Percentiles rank a stretch among this genome's conserved stretches.
These are phyloP conservation scores for Citrullus amarus DNA, from an alignment of 306 rosid species.

Conservation along the genomic window DNA sequence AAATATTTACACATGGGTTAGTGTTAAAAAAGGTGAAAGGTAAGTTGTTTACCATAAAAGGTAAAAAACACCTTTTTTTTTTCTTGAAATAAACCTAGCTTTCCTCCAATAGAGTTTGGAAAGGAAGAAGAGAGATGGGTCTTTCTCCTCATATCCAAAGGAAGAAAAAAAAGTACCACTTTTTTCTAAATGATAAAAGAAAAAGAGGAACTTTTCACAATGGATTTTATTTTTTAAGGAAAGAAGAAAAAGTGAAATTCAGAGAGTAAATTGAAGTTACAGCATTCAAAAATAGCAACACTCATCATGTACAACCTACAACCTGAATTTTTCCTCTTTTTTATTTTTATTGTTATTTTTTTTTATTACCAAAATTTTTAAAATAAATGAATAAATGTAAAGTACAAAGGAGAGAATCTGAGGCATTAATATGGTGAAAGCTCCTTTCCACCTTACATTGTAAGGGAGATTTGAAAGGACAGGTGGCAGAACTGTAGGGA, in stretches of 20 bases:
- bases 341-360: neutral
- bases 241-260: neutral
- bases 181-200: neutral
- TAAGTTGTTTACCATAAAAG: neutral
- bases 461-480: constrained; percentile 2
- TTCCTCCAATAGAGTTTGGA: neutral
- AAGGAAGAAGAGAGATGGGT: neutral
- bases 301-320: neutral
- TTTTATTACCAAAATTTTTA: neutral
- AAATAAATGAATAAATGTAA: neutral
- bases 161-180: neutral
- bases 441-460: neutral
- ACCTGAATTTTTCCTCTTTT: neutral
- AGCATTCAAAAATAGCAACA: neutral
- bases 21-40: neutral
- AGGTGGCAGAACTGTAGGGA: neutral
- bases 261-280: neutral
- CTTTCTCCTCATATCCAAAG: neutral
- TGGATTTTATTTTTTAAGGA: neutral
- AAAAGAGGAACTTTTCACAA: neutral
- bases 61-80: neutral
- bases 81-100: neutral
- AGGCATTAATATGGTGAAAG: neutral
- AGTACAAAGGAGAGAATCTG: constrained; percentile 7
- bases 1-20: neutral